A percentile compares a stretch with the other conserved stretches of the same genome.
Conservation (phyloP, 192 early-diverging fungal genomes). For the Rhizophagus prolifer region DNA sequence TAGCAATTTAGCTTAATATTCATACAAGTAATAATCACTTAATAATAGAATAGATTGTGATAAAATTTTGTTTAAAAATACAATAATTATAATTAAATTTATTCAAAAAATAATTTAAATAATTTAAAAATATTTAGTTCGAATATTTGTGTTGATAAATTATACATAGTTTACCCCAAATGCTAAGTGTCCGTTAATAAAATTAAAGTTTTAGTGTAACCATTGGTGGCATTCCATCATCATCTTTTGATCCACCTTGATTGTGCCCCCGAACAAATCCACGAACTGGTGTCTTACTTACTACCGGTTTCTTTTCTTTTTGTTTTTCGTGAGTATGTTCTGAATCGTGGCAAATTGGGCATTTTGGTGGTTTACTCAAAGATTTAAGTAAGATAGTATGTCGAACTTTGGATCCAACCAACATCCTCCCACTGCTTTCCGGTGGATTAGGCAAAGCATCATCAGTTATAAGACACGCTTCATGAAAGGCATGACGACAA, state of each 20-base stretch:
- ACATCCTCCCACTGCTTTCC: slow-evolving; percentile 25
- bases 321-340: slow-evolving; percentile 27
- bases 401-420: slow-evolving; percentile 48
- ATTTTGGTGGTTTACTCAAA: slow-evolving; percentile 39
- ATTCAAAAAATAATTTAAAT: not conserved
- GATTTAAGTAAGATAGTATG: slow-evolving; percentile 49
- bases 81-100: not conserved
- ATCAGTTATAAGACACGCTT: slow-evolving; percentile 71
- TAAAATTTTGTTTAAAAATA: not conserved
- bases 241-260: slow-evolving; percentile 1
- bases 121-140: not conserved
- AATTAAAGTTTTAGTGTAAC: slow-evolving; percentile 22
- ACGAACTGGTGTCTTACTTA: not conserved
- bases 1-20: no score
- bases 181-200: not conserved
- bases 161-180: no score
- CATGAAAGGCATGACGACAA: slow-evolving; percentile 89
- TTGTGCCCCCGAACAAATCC: slow-evolving; percentile 14
- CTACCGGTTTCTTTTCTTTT: not conserved
- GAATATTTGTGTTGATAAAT: no score
- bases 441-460: slow-evolving; percentile 39
- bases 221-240: slow-evolving; percentile 33
- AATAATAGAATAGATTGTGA: not conserved
- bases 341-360: slow-evolving; percentile 54
- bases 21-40: not conserved